A percentile compares a stretch with the other conserved stretches of the same genome.
Evolutionary conservation across 345 rosid genomes (phyloP).

Genomic region (Bruguiera sexangula): DNA sequence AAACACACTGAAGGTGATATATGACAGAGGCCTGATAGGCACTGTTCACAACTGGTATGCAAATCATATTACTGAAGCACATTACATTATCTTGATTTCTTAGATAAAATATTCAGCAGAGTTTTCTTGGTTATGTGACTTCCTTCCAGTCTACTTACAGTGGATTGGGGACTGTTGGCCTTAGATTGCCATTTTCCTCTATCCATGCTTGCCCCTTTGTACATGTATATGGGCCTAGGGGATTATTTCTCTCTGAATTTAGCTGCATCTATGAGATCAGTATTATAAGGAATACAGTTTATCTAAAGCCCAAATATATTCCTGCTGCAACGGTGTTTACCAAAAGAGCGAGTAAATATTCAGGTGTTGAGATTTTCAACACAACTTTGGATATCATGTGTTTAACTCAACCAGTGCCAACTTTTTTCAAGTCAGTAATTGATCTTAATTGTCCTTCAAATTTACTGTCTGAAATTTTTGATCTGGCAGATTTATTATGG

Average conservation of each 20-base stretch:
- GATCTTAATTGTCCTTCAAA: neutral
- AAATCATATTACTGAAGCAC: neutral
- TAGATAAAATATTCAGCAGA: neutral
- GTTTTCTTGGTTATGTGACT: neutral
- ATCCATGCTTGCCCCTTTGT: too few relatives aligned
- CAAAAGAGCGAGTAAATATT: too few relatives aligned
- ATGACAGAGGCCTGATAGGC: constrained; percentile 85
- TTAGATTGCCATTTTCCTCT: neutral
- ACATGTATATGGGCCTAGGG: too few relatives aligned
- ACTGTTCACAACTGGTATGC: constrained; percentile 69
- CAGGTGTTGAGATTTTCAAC: neutral
- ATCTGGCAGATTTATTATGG: neutral
- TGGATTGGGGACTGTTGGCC: neutral
- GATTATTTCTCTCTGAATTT: too few relatives aligned
- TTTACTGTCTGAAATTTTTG: neutral
- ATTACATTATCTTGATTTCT: neutral
- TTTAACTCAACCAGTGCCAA: neutral
- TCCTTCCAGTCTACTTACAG: neutral
- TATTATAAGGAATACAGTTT: too few relatives aligned
- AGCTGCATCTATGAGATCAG: too few relatives aligned
- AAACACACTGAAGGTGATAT: constrained; percentile 68
- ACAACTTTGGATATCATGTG: too few relatives aligned
- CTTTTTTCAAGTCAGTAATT: neutral
- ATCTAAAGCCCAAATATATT: neutral
- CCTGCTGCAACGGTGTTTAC: neutral